These are phyloP conservation scores for Monascus ruber DNA, from an alignment of 2,329 filamentous ascomycete species.

Conservation along the genomic window DNA sequence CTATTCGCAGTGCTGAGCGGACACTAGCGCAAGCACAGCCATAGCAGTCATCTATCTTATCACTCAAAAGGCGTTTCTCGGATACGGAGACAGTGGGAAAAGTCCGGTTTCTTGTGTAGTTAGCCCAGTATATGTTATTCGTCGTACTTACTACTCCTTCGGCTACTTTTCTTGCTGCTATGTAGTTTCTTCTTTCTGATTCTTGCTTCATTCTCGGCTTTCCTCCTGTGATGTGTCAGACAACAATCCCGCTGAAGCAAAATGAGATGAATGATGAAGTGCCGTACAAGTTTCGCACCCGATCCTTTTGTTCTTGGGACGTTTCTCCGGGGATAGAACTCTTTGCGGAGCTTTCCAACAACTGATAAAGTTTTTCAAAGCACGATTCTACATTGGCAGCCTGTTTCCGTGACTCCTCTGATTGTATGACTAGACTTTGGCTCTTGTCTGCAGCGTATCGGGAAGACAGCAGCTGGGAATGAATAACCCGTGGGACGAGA, in stretches of 20 bases:
- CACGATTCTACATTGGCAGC: slow-evolving; percentile 48
- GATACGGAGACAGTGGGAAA: slow-evolving; percentile 8
- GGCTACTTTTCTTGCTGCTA: slow-evolving; percentile 49
- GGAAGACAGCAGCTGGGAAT: slow-evolving; percentile 39
- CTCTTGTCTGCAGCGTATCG: slow-evolving; percentile 46
- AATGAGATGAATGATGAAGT: background rate
- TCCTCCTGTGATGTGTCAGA: slow-evolving; percentile 33
- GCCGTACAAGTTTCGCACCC: slow-evolving; percentile 43
- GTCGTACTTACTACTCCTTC: slow-evolving; percentile 32
- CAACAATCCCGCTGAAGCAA: background rate
- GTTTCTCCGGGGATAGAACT: slow-evolving; percentile 49
- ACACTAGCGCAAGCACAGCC: slow-evolving; percentile 12
- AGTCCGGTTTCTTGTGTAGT: slow-evolving; percentile 5
- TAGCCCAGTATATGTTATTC: slow-evolving; percentile 17
- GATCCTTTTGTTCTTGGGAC: slow-evolving; percentile 42
- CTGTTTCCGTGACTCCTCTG: slow-evolving; percentile 53
- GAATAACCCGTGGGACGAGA: slow-evolving; percentile 44
- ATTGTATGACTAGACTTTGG: slow-evolving; percentile 48
- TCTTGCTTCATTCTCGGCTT: slow-evolving; percentile 46
- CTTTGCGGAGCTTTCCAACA: slow-evolving; percentile 42
- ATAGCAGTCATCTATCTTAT: slow-evolving; percentile 2
- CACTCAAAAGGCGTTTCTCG: slow-evolving; percentile 16
- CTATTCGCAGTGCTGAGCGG: slow-evolving; percentile 23
- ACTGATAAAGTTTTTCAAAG: slow-evolving; percentile 45
- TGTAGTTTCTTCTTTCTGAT: slow-evolving; percentile 49